Conservation (phyloP, 192 early-diverging fungal genomes). For the Cetraspora pellucida region DNA sequence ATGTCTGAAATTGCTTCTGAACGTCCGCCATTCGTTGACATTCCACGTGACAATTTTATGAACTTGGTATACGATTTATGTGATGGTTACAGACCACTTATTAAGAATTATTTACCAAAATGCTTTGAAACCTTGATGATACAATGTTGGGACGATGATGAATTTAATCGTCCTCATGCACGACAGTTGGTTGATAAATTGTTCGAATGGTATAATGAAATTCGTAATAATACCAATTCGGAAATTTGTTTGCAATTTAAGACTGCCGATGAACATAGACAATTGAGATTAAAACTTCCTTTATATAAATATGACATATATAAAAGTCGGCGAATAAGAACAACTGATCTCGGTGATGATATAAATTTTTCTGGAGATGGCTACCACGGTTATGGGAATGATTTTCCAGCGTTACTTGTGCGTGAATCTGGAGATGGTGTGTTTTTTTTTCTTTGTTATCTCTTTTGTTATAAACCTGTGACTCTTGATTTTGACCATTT, state of each 20-base stretch:
- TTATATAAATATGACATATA: constrained; percentile 7
- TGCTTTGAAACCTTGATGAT: constrained; percentile 8
- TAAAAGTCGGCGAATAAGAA: not conserved
- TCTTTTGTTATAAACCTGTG: no score
- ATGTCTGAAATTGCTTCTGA: constrained; percentile 9
- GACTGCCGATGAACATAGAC: not conserved
- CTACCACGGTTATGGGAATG: not conserved
- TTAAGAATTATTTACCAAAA: not conserved
- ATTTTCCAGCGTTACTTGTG: not conserved
- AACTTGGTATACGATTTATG: constrained; percentile 6
- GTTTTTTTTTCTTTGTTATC: no score
- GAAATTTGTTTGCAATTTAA: constrained; percentile 19
- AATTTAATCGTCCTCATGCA: not conserved
- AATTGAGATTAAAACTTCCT: not conserved
- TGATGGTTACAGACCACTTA: not conserved
- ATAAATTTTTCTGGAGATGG: not conserved
- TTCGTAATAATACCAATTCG: not conserved
- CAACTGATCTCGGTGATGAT: constrained; percentile 1
- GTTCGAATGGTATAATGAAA: not conserved
- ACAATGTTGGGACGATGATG: constrained; percentile 20
- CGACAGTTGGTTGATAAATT: not conserved
- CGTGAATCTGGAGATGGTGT: not conserved
- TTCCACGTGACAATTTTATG: not conserved
- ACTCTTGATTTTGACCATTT: no score
- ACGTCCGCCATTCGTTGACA: not conserved